Percentiles rank a stretch among this genome's conserved stretches.
phyloP scores from a whole-genome alignment of 192 early-diverging fungal species.

The Rhizophagus clarus region DNA sequence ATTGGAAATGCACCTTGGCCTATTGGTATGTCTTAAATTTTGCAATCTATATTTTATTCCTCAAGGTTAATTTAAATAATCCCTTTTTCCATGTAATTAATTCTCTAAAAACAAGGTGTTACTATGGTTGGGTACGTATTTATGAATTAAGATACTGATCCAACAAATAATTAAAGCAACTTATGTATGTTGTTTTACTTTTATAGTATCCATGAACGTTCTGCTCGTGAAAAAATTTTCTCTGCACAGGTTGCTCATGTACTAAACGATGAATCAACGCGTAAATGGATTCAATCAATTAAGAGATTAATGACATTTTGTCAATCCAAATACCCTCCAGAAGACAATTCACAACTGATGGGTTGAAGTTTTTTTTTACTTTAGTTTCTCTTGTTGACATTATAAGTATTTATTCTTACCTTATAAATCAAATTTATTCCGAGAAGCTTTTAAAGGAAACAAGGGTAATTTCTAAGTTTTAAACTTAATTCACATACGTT shows the following conservation, averaged over 20 bases:
- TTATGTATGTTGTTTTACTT: background rate
- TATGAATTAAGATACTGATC: background rate
- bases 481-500: too few relatives aligned
- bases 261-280: constrained; percentile 92
- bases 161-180: background rate
- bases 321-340: constrained; percentile 88
- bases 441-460: too few relatives aligned
- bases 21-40: constrained; percentile 58
- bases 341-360: constrained; percentile 46
- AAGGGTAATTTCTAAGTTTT: too few relatives aligned
- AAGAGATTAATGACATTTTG: constrained; percentile 97
- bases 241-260: constrained; percentile 95
- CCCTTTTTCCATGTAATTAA: background rate
- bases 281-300: constrained; percentile 99
- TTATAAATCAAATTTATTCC: background rate
- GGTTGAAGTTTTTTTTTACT: background rate
- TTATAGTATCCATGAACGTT: constrained; percentile 92
- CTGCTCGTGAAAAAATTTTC: constrained; percentile 96
- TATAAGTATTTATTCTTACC: background rate
- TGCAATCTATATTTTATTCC: background rate
- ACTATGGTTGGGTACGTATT: constrained; percentile 84
- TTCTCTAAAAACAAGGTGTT: constrained; percentile 49
- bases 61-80: background rate
- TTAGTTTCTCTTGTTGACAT: background rate
- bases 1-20: constrained; percentile 99